phyloP scores from a whole-genome alignment of 1,284 basidiomycete species.

The Paramarasmius palmivorus region DNA sequence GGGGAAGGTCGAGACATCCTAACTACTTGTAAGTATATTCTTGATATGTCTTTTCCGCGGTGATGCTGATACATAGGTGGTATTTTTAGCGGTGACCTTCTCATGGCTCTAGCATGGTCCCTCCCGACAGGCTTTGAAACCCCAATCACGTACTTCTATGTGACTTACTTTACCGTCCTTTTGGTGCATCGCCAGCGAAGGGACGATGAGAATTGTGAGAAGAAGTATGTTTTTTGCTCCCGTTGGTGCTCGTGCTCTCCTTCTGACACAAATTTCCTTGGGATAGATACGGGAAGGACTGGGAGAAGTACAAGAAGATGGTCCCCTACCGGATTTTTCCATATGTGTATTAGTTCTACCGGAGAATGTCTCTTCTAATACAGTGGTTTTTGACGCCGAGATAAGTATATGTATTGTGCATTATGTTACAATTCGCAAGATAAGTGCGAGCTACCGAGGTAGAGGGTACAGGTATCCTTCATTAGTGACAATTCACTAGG shows the following conservation, averaged over 20 bases:
- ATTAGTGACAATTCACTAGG: too few relatives aligned
- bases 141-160: constrained; percentile 96
- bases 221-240: constrained; percentile 60
- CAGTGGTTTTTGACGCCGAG: too few relatives aligned
- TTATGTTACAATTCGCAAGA: too few relatives aligned
- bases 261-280: neutral
- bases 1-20: constrained; percentile 93
- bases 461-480: too few relatives aligned
- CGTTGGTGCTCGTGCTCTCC: constrained; percentile 14
- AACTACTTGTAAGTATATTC: constrained; percentile 75
- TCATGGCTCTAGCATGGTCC: constrained; percentile 95
- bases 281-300: constrained; percentile 69
- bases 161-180: constrained; percentile 86
- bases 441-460: too few relatives aligned
- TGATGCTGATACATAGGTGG: constrained; percentile 1
- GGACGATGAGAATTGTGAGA: constrained; percentile 90
- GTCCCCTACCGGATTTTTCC: constrained; percentile 90
- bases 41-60: neutral
- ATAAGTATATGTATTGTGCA: too few relatives aligned
- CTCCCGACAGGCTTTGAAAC: constrained; percentile 91
- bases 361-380: too few relatives aligned
- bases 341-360: constrained; percentile 63
- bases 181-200: constrained; percentile 89
- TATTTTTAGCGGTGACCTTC: constrained; percentile 68
- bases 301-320: constrained; percentile 83